These are phyloP conservation scores for Kodamaea ohmeri DNA, from an alignment of 1,139 yeast species.

Conservation along the genomic window DNA sequence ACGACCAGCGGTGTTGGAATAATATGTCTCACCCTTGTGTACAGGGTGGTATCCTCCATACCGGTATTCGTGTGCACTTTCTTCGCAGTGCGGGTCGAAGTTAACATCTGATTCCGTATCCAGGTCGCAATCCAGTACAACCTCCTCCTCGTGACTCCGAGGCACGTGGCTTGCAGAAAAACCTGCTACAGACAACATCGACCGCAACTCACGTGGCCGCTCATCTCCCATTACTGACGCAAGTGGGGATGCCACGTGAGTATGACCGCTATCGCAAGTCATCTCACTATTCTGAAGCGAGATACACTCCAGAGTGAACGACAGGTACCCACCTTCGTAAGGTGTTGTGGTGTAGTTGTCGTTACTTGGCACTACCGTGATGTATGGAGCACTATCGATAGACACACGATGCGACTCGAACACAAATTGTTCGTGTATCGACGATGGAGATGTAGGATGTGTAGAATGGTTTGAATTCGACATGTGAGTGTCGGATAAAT, in stretches of 20 bases:
- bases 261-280: slow-evolving; percentile 26
- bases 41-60: slow-evolving; percentile 91
- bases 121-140: slow-evolving; percentile 11
- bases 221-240: slow-evolving; percentile 3
- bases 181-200: neutral
- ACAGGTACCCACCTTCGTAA: slow-evolving; percentile 23
- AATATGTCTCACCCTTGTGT: slow-evolving; percentile 67
- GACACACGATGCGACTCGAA: slow-evolving; percentile 5
- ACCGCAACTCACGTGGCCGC: slow-evolving; percentile 1
- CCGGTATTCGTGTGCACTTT: slow-evolving; percentile 65
- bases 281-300: slow-evolving; percentile 41
- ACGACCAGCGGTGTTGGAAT: slow-evolving; percentile 31
- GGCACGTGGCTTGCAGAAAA: slow-evolving; percentile 2
- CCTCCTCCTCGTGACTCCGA: slow-evolving; percentile 6
- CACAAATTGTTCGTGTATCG: neutral
- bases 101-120: slow-evolving; percentile 29
- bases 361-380: slow-evolving; percentile 15
- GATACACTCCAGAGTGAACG: slow-evolving; percentile 39
- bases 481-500: too few species aligned
- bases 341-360: slow-evolving; percentile 6
- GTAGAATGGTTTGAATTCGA: too few species aligned
- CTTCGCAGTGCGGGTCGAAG: slow-evolving; percentile 54
- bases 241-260: slow-evolving; percentile 6
- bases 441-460: too few species aligned
- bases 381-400: slow-evolving; percentile 16